Evolutionary conservation across 352 stramenopile species (phyloP), one percentile per base, ranked within the genome.

Genomic region (Pythium guiyangense): DNA sequence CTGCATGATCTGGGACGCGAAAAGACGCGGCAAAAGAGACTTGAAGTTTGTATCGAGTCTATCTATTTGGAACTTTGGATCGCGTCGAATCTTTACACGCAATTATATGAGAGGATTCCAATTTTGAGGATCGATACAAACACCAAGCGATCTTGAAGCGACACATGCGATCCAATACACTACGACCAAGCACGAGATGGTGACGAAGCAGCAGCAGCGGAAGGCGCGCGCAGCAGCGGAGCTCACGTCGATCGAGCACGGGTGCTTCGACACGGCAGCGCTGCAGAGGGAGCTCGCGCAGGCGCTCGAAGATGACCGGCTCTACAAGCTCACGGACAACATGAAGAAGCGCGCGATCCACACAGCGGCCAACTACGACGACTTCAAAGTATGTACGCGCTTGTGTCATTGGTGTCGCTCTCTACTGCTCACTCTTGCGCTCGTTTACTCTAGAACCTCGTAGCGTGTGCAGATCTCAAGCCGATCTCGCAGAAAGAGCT

Each of bases 271-370:
- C 63, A 93, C 82, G 42, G 63, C 70, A 8, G 75, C 75, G 42
- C 64, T 95, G 50, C 77, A 95, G 59, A 57, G 84, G 45, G 84
- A 95, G 59, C 52, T 95, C 34, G 71, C 69, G 0, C 67, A 77
- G 52, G 79, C 86, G 43, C 69, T 95, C 2, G 82, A 95, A 50
- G 82, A 90, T 20, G 84, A 94, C 44, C 81, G 86, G 43, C 54
- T 88, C 25, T 95, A 95, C 66, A 91, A 90, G 57, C 70, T 85
- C 40, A 95, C 86, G 0, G 86, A 95, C 66, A 78, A 60, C 46
- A 90, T 90, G 77, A 95, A 95, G 67, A 95, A 95, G 62, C 86
- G 84, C 5, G 86, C 86, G 48, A 95, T 94, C 62, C 84, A 92
- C 61, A 92, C 82, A 0, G 84, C 86, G 2, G 65, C 70, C 6